phyloP scores from a whole-genome alignment of 2,329 filamentous ascomycete genomes.

The Botrytis medusae region DNA sequence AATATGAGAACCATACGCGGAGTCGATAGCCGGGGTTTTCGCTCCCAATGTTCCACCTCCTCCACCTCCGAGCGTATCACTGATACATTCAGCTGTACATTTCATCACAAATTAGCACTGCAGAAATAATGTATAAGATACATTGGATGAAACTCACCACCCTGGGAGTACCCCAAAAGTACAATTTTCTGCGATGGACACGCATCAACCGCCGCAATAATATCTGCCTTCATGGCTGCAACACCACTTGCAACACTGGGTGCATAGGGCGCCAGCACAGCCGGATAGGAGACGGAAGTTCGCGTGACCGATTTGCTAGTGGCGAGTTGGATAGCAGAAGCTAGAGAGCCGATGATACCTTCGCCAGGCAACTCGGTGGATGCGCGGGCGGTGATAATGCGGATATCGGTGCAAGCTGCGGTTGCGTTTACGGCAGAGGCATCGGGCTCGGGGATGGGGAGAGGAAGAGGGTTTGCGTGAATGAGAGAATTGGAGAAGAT shows the following conservation, averaged over 20 bases:
- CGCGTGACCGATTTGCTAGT: slow-evolving; percentile 5
- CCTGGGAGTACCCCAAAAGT: slow-evolving; percentile 6
- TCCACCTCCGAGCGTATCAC: not conserved
- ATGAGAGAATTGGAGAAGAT: not conserved
- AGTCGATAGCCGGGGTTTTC: not conserved
- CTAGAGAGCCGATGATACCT: not conserved
- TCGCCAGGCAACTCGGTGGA: slow-evolving; percentile 2
- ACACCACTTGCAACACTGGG: slow-evolving; percentile 15
- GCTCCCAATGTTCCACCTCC: not conserved
- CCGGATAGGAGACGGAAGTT: not conserved
- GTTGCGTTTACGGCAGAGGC: not conserved
- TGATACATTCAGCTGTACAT: not conserved
- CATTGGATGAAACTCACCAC: not conserved
- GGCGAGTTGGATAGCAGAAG: not conserved
- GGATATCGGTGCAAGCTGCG: not conserved
- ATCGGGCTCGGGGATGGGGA: not conserved
- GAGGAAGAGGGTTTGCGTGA: not conserved
- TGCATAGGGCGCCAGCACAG: not conserved
- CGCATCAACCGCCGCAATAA: slow-evolving; percentile 1
- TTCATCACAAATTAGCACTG: not conserved
- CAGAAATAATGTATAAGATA: not conserved
- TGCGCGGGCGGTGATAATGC: slow-evolving; percentile 12
- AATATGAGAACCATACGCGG: not conserved
- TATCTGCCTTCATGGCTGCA: slow-evolving; percentile 7
- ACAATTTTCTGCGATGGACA: slow-evolving; percentile 11